Evolutionary conservation across 2,329 filamentous ascomycete species (phyloP).

Genomic region (Zymoseptoria ardabiliae): DNA sequence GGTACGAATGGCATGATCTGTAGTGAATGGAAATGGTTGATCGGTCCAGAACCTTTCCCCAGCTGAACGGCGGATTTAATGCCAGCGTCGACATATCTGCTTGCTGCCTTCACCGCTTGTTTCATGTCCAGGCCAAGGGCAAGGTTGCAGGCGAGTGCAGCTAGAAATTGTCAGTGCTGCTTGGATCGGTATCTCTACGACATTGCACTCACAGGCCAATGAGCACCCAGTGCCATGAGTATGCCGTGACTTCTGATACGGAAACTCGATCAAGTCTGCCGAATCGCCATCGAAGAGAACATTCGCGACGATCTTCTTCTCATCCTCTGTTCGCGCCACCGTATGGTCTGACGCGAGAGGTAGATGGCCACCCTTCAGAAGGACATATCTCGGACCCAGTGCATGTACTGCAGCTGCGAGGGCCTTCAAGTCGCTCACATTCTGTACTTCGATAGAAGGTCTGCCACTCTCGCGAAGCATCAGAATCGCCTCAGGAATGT

Average conservation of each 20-base stretch:
- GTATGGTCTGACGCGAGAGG: slow-evolving; percentile 61
- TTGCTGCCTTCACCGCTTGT: slow-evolving; percentile 59
- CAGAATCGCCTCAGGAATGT: slow-evolving; percentile 65
- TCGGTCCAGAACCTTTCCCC: slow-evolving; percentile 62
- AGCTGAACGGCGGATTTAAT: slow-evolving; percentile 58
- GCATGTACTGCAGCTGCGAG: slow-evolving; percentile 59
- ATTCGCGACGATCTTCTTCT: slow-evolving; percentile 65
- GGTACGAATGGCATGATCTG: slow-evolving; percentile 62
- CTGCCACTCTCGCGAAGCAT: slow-evolving; percentile 51
- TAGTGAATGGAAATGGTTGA: slow-evolving; percentile 72
- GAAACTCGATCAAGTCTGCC: slow-evolving; percentile 58
- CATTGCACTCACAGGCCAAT: slow-evolving; percentile 61
- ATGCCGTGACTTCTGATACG: slow-evolving; percentile 65
- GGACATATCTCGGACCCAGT: slow-evolving; percentile 70
- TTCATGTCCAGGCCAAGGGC: slow-evolving; percentile 51
- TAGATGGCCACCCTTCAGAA: slow-evolving; percentile 87
- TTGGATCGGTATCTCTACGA: background rate
- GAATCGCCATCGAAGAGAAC: slow-evolving; percentile 60
- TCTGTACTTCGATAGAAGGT: slow-evolving; percentile 42
- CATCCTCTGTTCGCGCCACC: slow-evolving; percentile 50
- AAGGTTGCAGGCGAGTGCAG: slow-evolving; percentile 69
- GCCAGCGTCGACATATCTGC: slow-evolving; percentile 63
- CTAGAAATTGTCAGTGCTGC: slow-evolving; percentile 30
- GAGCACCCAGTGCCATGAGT: slow-evolving; percentile 96
- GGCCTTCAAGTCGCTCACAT: slow-evolving; percentile 58